These are phyloP conservation scores for Arthrobotrys megalospora DNA, from an alignment of 2,329 filamentous ascomycete species.

Conservation along the genomic window DNA sequence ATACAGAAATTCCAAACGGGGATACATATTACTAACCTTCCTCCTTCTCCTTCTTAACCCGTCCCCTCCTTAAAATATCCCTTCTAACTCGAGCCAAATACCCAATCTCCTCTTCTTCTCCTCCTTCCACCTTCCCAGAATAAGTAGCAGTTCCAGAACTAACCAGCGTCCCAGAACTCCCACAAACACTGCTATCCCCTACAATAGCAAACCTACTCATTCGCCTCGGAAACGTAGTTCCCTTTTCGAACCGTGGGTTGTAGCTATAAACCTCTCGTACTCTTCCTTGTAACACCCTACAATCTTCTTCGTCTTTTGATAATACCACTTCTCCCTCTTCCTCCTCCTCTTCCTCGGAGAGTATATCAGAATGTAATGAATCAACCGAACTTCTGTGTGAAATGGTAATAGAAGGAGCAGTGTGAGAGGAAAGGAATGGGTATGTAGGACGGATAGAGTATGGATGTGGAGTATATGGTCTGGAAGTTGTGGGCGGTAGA, in stretches of 20 bases:
- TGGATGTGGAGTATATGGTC: constrained; percentile 21
- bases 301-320: constrained; percentile 24
- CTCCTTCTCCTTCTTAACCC: background rate
- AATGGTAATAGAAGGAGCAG: background rate
- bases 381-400: background rate
- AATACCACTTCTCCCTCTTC: background rate
- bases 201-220: constrained; percentile 15
- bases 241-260: constrained; percentile 9
- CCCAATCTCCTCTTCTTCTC: constrained; percentile 6
- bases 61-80: background rate
- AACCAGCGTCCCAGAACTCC: constrained; percentile 6
- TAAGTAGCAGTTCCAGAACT: background rate
- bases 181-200: background rate
- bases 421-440: background rate
- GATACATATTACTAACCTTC: constrained; percentile 10
- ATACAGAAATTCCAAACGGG: too few relatives aligned
- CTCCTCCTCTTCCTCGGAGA: background rate
- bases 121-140: background rate
- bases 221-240: constrained; percentile 17
- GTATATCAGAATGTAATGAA: background rate
- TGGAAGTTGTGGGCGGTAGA: background rate
- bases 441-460: background rate
- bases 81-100: background rate
- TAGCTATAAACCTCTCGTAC: constrained; percentile 17
- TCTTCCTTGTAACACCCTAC: background rate